Base-by-base conservation (phyloP, 2,329 filamentous ascomycete genomes). In the Hyphodiscus sp. region DNA sequence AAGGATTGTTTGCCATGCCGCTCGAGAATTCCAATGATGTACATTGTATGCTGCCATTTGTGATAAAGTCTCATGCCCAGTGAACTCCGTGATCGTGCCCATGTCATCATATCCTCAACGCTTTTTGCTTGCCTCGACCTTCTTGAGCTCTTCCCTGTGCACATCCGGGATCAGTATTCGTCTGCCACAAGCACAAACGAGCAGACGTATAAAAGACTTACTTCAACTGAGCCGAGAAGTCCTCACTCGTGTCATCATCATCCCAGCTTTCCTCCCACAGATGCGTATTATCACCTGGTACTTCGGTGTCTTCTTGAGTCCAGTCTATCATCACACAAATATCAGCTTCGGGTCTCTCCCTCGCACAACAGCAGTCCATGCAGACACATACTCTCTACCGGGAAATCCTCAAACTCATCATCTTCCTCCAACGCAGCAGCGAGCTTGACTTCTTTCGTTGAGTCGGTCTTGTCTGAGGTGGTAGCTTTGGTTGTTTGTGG, bases 261-360 rank as follows among this genome's bases (percentile, higher is more conserved):
- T 99, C 94, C 94, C 94, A 99, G 78, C 91, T 96, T 79, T 99
- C 94, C 74, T 99, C 94, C 94, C 94, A 99, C 51, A 99, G 77
- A 75, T 97, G 91, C 70, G 85, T 82, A 67, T 85, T 85, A 63
- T 76, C 82, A 57, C 78, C 83, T 78, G 87, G 87, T 52, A 85
- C 86, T 69, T 96, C 90, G 57, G 89, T 89, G 68, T 96, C 91
- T 68, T 96, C 90, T 71, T 91, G 85, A 50, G 85, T 79, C 94
- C 94, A 99, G 74, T 97, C 94, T 95, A 15, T 42, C 20, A 33
- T 20, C 49, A 49, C n/a, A 20, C 20, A 23, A 50, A n/a, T 8
- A 43, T 56, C 43, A 54, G 50, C 47, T 20, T 50, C 49, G 26
- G 45, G 20, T 26, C n/a, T 29, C 26, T 20, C 29, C 29, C 45